These are phyloP conservation scores for Bolboschoenus planiculmis DNA, from an alignment of 176 grass and related monocot genomes.

Conservation along the genomic window DNA sequence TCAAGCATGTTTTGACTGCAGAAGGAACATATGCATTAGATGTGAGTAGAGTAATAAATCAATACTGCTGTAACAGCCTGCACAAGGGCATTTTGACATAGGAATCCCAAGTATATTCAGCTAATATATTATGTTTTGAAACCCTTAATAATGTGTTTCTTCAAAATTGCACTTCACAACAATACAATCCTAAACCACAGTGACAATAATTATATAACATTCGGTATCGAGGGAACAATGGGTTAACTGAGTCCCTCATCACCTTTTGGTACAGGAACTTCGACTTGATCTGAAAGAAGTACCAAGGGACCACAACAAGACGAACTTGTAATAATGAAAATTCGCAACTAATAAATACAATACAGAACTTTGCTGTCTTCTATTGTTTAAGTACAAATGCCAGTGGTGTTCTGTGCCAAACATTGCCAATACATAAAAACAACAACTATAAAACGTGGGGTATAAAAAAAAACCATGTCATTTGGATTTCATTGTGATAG, in stretches of 20 bases:
- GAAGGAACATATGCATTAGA: slow-evolving; percentile 20
- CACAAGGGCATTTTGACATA: neutral
- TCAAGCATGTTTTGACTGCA: slow-evolving; percentile 98
- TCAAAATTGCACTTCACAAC: neutral
- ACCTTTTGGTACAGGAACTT: neutral
- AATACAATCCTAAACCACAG: neutral
- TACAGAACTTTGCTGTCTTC: neutral
- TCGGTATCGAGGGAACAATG: neutral
- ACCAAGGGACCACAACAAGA: neutral
- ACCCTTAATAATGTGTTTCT: neutral
- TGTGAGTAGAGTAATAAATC: neutral
- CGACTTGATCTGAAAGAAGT: neutral
- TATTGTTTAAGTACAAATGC: neutral
- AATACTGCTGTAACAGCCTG: neutral
- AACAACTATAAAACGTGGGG: neutral
- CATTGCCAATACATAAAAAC: neutral
- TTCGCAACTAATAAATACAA: neutral
- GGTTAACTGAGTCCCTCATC: neutral
- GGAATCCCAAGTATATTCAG: neutral
- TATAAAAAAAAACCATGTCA: neutral
- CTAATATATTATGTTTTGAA: neutral
- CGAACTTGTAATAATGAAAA: neutral
- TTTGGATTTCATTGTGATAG: neutral
- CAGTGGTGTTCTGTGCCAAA: neutral
- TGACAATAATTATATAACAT: neutral